Evolutionary conservation across 192 early-diverging fungal genomes (phyloP), one percentile per base, ranked within the genome.

Genomic region (Paraglomus brasilianum): DNA sequence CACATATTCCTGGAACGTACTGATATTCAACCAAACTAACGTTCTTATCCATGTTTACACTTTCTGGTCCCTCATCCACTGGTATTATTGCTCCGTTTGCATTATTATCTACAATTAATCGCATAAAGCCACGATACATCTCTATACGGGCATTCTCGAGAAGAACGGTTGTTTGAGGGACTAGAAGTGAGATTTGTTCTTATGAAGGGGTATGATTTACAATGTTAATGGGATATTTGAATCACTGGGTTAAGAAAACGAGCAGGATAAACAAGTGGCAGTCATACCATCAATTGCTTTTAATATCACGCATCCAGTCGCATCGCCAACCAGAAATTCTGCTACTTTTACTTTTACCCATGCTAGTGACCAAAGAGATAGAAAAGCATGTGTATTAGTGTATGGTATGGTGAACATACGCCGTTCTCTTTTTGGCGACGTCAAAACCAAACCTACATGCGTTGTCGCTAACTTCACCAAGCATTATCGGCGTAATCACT

Each of bases 111-210:
- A 58, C 22, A 14, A 69, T 56, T 40, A 69, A 58, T 30, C 67
- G 55, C 67, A 69, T 69, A 58, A 69, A 69, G 39, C 67, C 67
- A 17, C 67, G 67, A 46, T 58, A 69, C 67, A 69, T 69, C 58
- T 69, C 67, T 4, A 69, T 56, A 38, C 67, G 41, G 4, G 67
- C 67, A 42, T 69, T 69, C 17, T 59, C 52, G 44, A 69, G 44
- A 8, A 14, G 8, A 5, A 69, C 43, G 4, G 10, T 58, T n/a
- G 55, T 30, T 46, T 66, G 15, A 5, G 63, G 47, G 47, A 50
- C 8, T 9, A 66, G 30, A n/a, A 66, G n/a, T 39, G 46, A 36
- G 17, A 66, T 51, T 66, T 66, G 63, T 8, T 50, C 63, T 65
- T 17, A 40, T 14, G 19, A 59, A 19, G 24, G 11, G 13, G 0